These are phyloP conservation scores for Selaginella tamariscina DNA, from an alignment of 75 land plant species.

Conservation along the genomic window DNA sequence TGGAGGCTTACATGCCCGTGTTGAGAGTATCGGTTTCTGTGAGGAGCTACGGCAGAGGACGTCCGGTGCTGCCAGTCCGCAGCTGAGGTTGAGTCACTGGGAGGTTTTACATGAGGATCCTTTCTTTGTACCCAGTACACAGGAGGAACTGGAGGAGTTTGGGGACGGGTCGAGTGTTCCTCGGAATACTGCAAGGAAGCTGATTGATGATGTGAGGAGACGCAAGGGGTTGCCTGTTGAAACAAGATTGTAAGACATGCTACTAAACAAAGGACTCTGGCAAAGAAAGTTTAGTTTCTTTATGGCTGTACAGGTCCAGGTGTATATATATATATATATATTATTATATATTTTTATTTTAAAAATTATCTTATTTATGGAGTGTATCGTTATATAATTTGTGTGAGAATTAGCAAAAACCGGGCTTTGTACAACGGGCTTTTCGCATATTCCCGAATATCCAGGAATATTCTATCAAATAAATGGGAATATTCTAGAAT, in stretches of 20 bases:
- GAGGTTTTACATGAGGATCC: slow-evolving; percentile 66
- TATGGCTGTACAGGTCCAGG: too few relatives aligned
- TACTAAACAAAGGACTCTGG: slow-evolving; percentile 80
- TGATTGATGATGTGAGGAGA: slow-evolving; percentile 76
- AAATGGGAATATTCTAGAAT: too few relatives aligned
- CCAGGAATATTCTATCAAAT: too few relatives aligned
- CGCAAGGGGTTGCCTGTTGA: slow-evolving; percentile 80
- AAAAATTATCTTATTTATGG: too few relatives aligned
- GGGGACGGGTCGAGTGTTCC: slow-evolving; percentile 40
- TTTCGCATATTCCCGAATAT: too few relatives aligned
- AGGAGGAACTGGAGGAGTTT: slow-evolving; percentile 87
- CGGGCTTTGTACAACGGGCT: too few relatives aligned
- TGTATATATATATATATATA: too few relatives aligned
- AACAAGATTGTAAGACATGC: slow-evolving; percentile 89
- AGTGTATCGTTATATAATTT: too few relatives aligned
- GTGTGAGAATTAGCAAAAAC: too few relatives aligned
- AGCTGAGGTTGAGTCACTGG: slow-evolving; percentile 81
- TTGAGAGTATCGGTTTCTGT: slow-evolving; percentile 76
- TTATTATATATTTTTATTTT: too few relatives aligned
- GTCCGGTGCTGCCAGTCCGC: slow-evolving; percentile 71
- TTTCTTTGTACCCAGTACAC: slow-evolving; percentile 91
- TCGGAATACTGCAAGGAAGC: slow-evolving; percentile 71
- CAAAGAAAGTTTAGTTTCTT: slow-evolving; percentile 66
- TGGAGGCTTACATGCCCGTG: slow-evolving; percentile 90
- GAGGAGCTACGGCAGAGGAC: slow-evolving; percentile 76